phyloP scores from a whole-genome alignment of 2,329 filamentous ascomycete species.

The Botrytis tulipae region DNA sequence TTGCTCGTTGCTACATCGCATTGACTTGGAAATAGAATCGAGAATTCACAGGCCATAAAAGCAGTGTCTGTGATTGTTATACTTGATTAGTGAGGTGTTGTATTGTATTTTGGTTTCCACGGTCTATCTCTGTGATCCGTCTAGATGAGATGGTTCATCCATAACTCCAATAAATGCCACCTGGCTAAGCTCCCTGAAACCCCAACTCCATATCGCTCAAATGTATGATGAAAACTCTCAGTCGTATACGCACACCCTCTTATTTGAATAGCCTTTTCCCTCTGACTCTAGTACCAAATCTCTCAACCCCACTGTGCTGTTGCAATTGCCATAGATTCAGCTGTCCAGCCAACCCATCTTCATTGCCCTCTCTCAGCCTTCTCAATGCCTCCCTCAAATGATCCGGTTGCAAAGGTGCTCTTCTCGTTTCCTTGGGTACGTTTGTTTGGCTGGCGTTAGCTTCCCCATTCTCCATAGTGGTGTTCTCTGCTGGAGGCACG shows the following conservation, averaged over 20 bases:
- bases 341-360: constrained; percentile 58
- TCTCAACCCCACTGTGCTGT: constrained; percentile 57
- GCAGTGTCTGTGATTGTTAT: not conserved
- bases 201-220: constrained; percentile 10
- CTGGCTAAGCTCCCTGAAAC: not conserved
- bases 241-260: not conserved
- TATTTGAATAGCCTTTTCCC: constrained; percentile 39
- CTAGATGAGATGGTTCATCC: constrained; percentile 42
- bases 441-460: constrained; percentile 35
- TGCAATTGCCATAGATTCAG: constrained; percentile 61
- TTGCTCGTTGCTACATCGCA: not conserved
- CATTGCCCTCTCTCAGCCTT: constrained; percentile 61
- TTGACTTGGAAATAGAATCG: not conserved
- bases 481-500: constrained; percentile 40
- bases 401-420: constrained; percentile 66
- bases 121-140: not conserved
- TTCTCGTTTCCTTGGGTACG: constrained; percentile 40
- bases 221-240: constrained; percentile 1
- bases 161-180: not conserved
- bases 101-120: not conserved
- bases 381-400: constrained; percentile 72
- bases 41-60: not conserved
- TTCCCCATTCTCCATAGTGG: constrained; percentile 22
- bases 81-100: not conserved
- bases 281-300: constrained; percentile 45